These are phyloP conservation scores for Brassica nigra DNA, from an alignment of 345 rosid genomes.

Conservation along the genomic window DNA sequence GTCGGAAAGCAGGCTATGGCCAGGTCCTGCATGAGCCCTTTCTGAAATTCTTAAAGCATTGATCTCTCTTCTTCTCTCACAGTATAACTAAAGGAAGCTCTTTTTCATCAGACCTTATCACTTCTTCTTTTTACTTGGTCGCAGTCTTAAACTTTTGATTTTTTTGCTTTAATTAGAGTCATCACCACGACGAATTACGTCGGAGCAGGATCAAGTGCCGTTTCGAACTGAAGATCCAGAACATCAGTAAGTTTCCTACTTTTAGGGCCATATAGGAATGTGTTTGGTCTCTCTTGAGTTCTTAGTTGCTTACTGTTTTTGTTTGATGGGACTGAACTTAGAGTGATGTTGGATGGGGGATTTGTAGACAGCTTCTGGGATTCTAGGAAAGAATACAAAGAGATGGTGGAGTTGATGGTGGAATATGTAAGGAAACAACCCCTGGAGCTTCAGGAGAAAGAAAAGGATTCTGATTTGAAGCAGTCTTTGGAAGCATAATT, in stretches of 20 bases:
- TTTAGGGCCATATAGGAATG: background rate
- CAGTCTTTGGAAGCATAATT: too few species aligned
- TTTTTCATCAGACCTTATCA: background rate
- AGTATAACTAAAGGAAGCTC: background rate
- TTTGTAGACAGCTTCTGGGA: background rate
- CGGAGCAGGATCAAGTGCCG: background rate
- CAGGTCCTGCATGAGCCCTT: constrained; percentile 73
- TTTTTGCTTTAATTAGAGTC: background rate
- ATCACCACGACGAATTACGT: background rate
- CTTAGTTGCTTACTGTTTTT: background rate
- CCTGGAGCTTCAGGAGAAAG: too few species aligned
- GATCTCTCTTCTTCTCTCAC: background rate
- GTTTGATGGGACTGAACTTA: background rate
- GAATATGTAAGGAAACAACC: too few species aligned
- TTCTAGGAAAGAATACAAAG: background rate
- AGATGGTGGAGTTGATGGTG: background rate
- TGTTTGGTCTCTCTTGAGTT: background rate
- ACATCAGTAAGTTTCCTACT: too few species aligned
- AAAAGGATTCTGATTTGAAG: too few species aligned
- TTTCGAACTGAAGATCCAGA: background rate
- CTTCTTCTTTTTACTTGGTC: background rate
- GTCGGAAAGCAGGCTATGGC: constrained; percentile 43
- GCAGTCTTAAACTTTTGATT: too few species aligned
- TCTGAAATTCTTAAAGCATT: constrained; percentile 69
- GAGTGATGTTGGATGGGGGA: background rate